Base-by-base conservation (phyloP, 164 flowering plant genomes). In the Annona cherimola region DNA sequence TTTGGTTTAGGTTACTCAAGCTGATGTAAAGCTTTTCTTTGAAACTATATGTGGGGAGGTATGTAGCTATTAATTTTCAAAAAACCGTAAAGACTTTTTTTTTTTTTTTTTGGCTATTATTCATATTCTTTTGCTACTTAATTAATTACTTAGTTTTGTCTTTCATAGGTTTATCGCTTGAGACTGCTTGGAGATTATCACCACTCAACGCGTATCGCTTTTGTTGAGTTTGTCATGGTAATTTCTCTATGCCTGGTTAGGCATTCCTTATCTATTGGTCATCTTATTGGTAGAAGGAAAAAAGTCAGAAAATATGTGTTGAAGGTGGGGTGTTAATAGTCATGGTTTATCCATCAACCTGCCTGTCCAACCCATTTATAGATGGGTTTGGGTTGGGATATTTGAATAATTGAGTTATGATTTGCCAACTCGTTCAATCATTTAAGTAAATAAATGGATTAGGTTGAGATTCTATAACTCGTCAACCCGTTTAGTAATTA, bases 21-120 rank as follows among this genome's bases (percentile, higher is more conserved):
- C 88, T 41, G 97, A 91, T 66, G 87, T 89, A 54, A 91, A 85
- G 57, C 83, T 86, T 65, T 88, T 88, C 63, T 91, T 91, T 79
- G 97, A 91, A 76, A 75, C 91, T 19, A 54, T 86, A 45, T 91
- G 97, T 73, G 94, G 94, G 74, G 89, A 87, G 94, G 94, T 91
- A 76, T 72, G 86, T 81, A 19, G 41, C 61, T 71, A 35, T 39
- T 62, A 35, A n/a, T n/a, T 42, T 64, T 9, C 62, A 44, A 45
- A 41, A 66, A 9, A 5, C 35, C 39, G 42, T 55, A 39, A n/a
- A 50, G 57, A n/a, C n/a, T n/a, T n/a, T n/a, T n/a, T n/a, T n/a
- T n/a, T n/a, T n/a, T 60, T 57, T 43, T 54, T 26, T 71, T 68
- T 42, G 35, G 54, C 45, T 35, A 8, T 78, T 19, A 42, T 59